Conservation (phyloP, 768 basidiomycete genomes). For the Phanerodontia chrysosporium region DNA sequence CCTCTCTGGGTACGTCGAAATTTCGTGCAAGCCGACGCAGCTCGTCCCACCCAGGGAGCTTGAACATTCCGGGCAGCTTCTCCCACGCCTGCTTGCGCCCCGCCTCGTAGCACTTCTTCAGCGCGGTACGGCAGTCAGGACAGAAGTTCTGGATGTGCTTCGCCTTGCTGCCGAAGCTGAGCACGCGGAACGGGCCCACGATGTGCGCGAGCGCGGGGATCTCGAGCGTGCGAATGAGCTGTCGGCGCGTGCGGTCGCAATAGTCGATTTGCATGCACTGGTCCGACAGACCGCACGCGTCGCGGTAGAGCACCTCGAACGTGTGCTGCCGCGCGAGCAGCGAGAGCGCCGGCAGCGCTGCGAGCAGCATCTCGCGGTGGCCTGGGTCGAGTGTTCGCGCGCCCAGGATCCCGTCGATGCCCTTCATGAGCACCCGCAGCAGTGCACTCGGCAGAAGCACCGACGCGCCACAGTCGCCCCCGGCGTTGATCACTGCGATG, state of each 20-base stretch:
- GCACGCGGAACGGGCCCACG: background rate
- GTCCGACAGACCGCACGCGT: background rate
- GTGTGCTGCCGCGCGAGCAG: background rate
- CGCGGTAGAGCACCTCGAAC: background rate
- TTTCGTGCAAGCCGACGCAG: background rate
- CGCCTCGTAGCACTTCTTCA: background rate
- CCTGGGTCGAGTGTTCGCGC: background rate
- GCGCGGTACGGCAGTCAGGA: background rate
- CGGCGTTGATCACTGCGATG: background rate
- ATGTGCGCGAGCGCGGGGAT: background rate
- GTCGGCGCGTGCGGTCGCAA: background rate
- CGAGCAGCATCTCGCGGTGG: background rate
- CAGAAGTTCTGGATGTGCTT: background rate
- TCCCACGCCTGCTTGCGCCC: background rate
- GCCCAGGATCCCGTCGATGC: background rate
- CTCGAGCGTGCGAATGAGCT: background rate
- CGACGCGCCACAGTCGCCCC: background rate
- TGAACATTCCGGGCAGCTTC: background rate
- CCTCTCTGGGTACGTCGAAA: background rate
- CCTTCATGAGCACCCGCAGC: background rate
- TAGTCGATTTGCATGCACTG: background rate
- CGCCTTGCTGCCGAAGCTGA: background rate
- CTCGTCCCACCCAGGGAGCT: background rate
- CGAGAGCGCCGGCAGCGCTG: background rate
- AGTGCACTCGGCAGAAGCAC: background rate